phyloP scores from a whole-genome alignment of 2,329 filamentous ascomycete species.

The Diaporthe sp. region DNA sequence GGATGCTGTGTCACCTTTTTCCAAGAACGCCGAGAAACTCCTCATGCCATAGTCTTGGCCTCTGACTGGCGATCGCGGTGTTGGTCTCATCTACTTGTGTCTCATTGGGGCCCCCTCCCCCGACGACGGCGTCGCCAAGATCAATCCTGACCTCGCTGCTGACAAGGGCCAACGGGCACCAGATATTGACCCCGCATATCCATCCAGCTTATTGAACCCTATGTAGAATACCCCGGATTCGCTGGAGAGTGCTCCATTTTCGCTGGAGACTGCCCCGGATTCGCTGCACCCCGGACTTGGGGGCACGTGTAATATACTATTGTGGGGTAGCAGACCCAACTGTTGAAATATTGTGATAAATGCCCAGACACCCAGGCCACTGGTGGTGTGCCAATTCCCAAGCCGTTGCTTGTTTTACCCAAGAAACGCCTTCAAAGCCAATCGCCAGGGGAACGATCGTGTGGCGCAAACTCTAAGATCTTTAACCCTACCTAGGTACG shows the following conservation, averaged over 20 bases:
- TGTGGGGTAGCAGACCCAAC: conserved; percentile 7
- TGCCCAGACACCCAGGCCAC: conserved; percentile 20
- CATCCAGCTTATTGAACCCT: neutral
- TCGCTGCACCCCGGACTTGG: conserved; percentile 21
- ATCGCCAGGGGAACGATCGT: neutral
- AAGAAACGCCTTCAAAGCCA: neutral
- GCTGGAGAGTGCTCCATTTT: neutral
- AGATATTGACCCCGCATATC: conserved; percentile 16
- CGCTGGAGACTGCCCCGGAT: conserved; percentile 9
- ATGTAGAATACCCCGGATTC: conserved; percentile 8
- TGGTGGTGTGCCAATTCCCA: neutral
- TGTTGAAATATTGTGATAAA: conserved; percentile 11
- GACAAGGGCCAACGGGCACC: conserved; percentile 2
- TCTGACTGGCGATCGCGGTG: conserved; percentile 16
- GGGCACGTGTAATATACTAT: neutral
- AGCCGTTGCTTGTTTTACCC: conserved; percentile 3
- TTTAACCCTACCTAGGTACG: neutral
- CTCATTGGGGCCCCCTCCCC: conserved; percentile 9
- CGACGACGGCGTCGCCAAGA: conserved; percentile 14
- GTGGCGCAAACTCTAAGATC: neutral
- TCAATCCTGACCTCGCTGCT: conserved; percentile 13
- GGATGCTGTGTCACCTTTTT: neutral
- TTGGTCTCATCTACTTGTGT: neutral
- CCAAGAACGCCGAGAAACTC: conserved; percentile 12
- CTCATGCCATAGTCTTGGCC: conserved; percentile 8